Base-by-base conservation (phyloP, 2,329 filamentous ascomycete species). In the Xylariaceae sp. region DNA sequence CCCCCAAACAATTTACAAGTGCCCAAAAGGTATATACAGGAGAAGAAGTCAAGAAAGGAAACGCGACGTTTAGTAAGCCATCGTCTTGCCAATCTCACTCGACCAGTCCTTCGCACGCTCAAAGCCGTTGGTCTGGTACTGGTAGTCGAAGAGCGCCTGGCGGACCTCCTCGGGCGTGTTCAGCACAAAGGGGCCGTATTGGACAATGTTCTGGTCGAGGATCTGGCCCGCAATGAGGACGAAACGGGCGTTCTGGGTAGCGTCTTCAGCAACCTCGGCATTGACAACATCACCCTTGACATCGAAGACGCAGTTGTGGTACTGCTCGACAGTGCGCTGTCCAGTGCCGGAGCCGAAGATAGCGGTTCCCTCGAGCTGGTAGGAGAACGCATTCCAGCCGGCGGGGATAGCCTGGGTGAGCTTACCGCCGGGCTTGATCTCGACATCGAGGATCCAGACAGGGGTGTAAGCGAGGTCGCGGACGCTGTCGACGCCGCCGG, bases 401-500 rank as follows among this genome's bases (percentile, higher is more conserved):
- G 80, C 76, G 0, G 93, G 93, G 2, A 97, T 71, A 4, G 83
- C 74, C 77, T 97, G 93, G 18, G 79, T 80, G 65, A 97, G 78
- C 60, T 80, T 84, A 51, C 90, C 92, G 56, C 93, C 93, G 0
- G 92, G 92, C 68, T 85, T 77, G 56, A 97, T 83, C 17, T 83
- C 86, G 55, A 97, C 79, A 72, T 97, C 93, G 50, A 97, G 80
- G 63, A 96, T 81, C 93, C 93, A 97, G n/a, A 97, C 92, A 0
- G 94, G 94, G 1, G 93, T 97, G 75, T 97, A 97, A 11, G 93
- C 92, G 50, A 97, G 79, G 70, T 97, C 92, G 72, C 93, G 86
- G 56, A 96, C 84, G 11, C 87, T 91, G 71, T 97, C 92, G 55
- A 94, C 84, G 50, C 90, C 92, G 69, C 92, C 88, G 57, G 86